Evolutionary conservation across 148 eudicot species (phyloP), one percentile per base, ranked within the genome.

Genomic region (Camellia japonica): DNA sequence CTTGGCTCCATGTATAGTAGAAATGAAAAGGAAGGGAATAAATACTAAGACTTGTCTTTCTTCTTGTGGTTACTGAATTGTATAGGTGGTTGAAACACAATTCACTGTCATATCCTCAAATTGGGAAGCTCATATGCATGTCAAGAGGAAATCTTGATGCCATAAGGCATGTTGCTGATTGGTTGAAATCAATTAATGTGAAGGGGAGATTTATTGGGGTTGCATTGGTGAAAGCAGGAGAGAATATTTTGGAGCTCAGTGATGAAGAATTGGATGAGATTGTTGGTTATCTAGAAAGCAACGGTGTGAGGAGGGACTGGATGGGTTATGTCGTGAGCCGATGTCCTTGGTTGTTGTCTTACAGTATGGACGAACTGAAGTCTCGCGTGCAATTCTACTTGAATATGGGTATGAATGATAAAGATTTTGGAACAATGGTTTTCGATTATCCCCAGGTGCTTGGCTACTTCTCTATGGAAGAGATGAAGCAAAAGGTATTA

Each of bases 351-450:
- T 60, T 95, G 78, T 80, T 93, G 87, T 88, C 93, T 46, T 93
- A 89, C 80, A 91, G 84, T 89, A 88, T 90, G 87, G 94, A 92
- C 68, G 98, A 92, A 82, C 52, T 95, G 86, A 82, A 86, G 81
- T 82, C 81, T 69, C 94, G 93, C 1, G 91, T 88, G 23, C 76
- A 83, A 6, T 95, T 92, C 77, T 95, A 88, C 88, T 84, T 85
- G 79, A 90, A 90, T 83, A 91, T 95, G 99, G 98, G 99, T 51
- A 93, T 95, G 92, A 89, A 85, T 72, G 89, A 86, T 74, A 87
- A 92, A 77, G 99, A 95, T 83, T 95, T 95, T 82, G 99, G 99
- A 54, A 95, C 99, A 6, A 95, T 95, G 99, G 93, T 95, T 60
- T 95, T 88, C 79, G 97, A 95, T 81, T 95, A 78, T 78, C 97